Percentiles rank a stretch among this genome's conserved stretches.
phyloP scores from a whole-genome alignment of 257 asterid genomes.

The Penstemon eatonii region DNA sequence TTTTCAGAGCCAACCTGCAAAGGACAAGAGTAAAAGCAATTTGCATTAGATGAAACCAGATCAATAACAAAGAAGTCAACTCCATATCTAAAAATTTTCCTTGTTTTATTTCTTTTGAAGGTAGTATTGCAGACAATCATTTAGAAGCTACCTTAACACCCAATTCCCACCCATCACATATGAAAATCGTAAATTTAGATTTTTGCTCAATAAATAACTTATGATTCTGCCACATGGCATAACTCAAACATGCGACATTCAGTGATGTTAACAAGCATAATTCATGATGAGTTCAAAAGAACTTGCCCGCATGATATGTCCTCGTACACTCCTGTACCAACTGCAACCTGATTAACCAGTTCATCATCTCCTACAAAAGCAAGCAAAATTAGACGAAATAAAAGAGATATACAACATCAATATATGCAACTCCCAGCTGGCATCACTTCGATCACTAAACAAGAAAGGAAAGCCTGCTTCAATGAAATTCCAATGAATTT shows the following conservation, averaged over 20 bases:
- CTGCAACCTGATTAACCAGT: constrained; percentile 61
- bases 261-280: constrained; percentile 7
- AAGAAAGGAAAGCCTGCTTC: constrained; percentile 10
- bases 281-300: constrained; percentile 20
- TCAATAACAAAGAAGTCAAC: neutral
- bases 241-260: neutral
- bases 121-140: neutral
- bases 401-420: neutral
- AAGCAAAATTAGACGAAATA: neutral
- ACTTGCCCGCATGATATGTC: constrained; percentile 79
- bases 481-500: constrained; percentile 17
- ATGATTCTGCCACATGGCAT: constrained; percentile 7
- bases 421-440: constrained; percentile 21
- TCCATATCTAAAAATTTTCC: neutral
- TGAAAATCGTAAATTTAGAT: constrained; percentile 1
- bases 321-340: constrained; percentile 72
- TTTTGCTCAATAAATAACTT: constrained; percentile 7
- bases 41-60: neutral
- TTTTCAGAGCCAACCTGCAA: constrained; percentile 77
- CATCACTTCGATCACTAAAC: neutral
- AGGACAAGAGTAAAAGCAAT: constrained; percentile 8
- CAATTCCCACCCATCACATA: constrained; percentile 3
- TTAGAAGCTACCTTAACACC: neutral
- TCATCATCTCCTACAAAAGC: constrained; percentile 48
- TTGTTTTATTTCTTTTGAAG: neutral